Base-by-base conservation (phyloP, 129 eudicot genomes). In the Lonicera japonica region DNA sequence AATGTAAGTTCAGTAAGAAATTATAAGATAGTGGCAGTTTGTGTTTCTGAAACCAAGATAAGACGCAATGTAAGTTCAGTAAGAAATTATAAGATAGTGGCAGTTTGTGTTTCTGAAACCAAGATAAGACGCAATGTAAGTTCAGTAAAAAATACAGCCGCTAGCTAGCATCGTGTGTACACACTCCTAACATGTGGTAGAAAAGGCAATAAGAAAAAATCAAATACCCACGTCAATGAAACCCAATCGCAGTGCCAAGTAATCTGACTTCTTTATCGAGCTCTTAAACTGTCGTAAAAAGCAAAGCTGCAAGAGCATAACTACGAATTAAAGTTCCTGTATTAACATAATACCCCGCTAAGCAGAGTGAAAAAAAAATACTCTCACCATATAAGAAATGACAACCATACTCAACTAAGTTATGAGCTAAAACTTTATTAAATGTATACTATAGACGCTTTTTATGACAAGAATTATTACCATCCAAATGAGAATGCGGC, bases 401-500 rank as follows among this genome's bases (percentile, higher is more conserved):
- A 43, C 13, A 43, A 14, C 2, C 13, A 43, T 43, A 43, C 5
- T 10, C 2, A 14, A 43, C 16, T 43, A 1, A 43, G 16, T 2
- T 4, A 38, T 4, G 43, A 4, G 43, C 43, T 38, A 5, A 38
- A 38, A 38, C 10, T 38, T 38, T 38, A 38, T 5, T 43, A 8
- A 43, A 14, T 43, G 1, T 19, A 10, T 6, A 6, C 36, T 54
- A 20, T 20, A 54, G 36, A 21, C 29, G 24, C 4, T 8, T 15
- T n/a, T 7, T 43, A n/a, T 16, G 19, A 54, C 29, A 29, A 57
- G 74, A 38, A 55, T 60, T 25, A 48, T 11, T 82, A 94, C 96
- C 94, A 94, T 94, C 99, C 99, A 94, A 22, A 94, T 94, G 65
- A 94, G 89, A 67, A 94, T 70, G 11, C 87, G 85, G 36, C 79